Evolutionary conservation across 108 stramenopile genomes (phyloP), one percentile per base, ranked within the genome.

Genomic region (Pseudonitzschia pungens): DNA sequence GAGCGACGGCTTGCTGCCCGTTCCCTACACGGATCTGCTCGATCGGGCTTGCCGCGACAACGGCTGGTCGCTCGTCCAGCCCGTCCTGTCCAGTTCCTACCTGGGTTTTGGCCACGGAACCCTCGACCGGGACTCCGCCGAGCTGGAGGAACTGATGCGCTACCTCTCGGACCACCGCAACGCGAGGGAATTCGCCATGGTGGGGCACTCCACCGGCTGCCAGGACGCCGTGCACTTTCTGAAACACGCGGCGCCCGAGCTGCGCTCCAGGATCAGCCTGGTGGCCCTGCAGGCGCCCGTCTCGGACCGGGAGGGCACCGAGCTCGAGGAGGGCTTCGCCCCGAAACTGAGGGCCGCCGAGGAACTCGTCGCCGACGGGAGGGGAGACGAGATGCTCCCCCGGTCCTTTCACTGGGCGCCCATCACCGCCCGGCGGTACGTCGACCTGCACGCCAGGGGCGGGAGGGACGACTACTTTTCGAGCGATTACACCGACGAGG

Each of bases 121-220:
- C 12, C 73, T 96, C 40, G 70, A 81, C 48, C 78, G 88, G 18
- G 95, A 96, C 64, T 73, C 76, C 5, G 72, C 74, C 4, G 92
- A 92, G 72, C 58, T 92, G 42, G 64, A 73, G 54, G 70, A 74
- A 51, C 76, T 93, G 41, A 40, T 96, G 69, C 26, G 66, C 11
- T 93, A 90, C 75, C 68, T 93, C 15, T 52, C 62, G 1, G 69
- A 77, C 20, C 84, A 87, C 78, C 86, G 85, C 52, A 57, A 76
- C 24, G 91, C 81, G 20, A 50, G 81, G 45, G 32, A 56, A 21
- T 90, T 97, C 63, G 81, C 88, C 8, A 60, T 98, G 18, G 90
- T 98, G 4, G 97, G 97, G 5, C 96, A 98, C 82, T 92, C 90
- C 11, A 97, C 97, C 0, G 97, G 97, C 40, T 97, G 95, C 80